Evolutionary conservation across 1,284 basidiomycete species (phyloP), one percentile per base, ranked within the genome.

Genomic region (Apiotrichum veenhuisii): DNA sequence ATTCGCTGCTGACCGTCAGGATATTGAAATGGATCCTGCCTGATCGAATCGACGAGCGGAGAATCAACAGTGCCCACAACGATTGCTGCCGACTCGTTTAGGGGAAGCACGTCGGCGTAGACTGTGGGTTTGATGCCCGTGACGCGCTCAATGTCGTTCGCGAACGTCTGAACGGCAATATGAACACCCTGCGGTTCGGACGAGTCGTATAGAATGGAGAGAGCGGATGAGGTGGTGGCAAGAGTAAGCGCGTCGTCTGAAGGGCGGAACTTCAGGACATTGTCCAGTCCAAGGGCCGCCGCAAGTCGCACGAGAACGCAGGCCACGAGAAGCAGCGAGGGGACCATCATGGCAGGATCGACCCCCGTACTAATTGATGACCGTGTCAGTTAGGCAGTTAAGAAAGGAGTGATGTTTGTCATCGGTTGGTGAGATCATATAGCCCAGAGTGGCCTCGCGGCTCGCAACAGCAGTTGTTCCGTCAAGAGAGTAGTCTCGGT

Each of bases 1-100:
- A 30, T 30, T 30, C 30, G 30, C 30, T 30, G 30, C 7, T 5
- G 7, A 30, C 30, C 30, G 11, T 18, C 5, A 20, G 5, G 3
- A 25, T 17, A 33, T 53, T 15, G 26, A 22, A 26, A 47, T 12
- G 4, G 34, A 30, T 37, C 5, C 30, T 12, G 30, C 30, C 30
- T 30, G 30, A 30, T 30, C 7, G 30, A 30, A 30, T 80, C 75
- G 50, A 86, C 83, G 23, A 86, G 75, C 3, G 81, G 80, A 0
- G 84, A 85, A 53, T 82, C 81, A 30, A 82, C 83, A 12, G 85
- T 77, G 2, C 84, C 85, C 7, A 84, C 86, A 26, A 87, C 75
- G 30, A 87, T 83, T 59, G 87, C 82, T 0, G 81, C 80, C 1
- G 75, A 51, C 12, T 41, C 40, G 12, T 44, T 34, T 5, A 33